Evolutionary conservation across 345 rosid genomes (phyloP).

Genomic region (Eucalyptus tenuipes): DNA sequence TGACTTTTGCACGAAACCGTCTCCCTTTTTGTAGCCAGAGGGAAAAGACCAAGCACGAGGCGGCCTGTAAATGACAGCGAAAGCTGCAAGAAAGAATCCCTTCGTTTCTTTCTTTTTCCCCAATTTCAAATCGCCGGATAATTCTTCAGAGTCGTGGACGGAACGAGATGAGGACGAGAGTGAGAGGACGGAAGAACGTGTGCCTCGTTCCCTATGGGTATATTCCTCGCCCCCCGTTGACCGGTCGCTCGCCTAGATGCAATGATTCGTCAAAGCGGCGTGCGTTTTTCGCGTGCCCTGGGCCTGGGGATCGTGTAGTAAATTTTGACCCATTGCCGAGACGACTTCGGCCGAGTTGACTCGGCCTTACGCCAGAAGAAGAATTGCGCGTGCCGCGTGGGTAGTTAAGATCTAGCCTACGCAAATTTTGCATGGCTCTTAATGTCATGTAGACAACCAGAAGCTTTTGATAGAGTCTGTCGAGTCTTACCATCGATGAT

Average conservation of each 20-base stretch:
- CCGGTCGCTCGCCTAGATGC: neutral
- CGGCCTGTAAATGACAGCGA: neutral
- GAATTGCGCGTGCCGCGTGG: neutral
- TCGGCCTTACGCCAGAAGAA: fast-evolving
- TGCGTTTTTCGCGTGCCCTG: neutral
- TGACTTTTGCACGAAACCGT: neutral
- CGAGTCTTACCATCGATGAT: neutral
- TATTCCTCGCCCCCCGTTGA: neutral
- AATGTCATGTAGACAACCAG: neutral
- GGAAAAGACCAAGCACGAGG: neutral
- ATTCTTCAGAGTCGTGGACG: neutral
- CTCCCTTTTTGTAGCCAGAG: neutral
- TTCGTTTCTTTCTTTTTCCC: neutral
- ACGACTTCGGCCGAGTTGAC: neutral
- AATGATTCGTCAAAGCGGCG: neutral
- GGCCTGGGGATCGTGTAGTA: neutral
- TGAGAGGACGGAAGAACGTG: neutral
- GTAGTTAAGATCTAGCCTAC: neutral
- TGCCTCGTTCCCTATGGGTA: neutral
- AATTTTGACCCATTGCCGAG: fast-evolving
- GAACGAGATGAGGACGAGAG: neutral
- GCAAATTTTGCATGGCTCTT: neutral
- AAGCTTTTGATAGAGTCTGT: neutral
- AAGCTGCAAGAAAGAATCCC: neutral
- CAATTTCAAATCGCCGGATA: neutral